Percentiles rank a stretch among this genome's conserved stretches.
Conservation (phyloP, 352 stramenopile species). For the Globisporangium emineosum region DNA sequence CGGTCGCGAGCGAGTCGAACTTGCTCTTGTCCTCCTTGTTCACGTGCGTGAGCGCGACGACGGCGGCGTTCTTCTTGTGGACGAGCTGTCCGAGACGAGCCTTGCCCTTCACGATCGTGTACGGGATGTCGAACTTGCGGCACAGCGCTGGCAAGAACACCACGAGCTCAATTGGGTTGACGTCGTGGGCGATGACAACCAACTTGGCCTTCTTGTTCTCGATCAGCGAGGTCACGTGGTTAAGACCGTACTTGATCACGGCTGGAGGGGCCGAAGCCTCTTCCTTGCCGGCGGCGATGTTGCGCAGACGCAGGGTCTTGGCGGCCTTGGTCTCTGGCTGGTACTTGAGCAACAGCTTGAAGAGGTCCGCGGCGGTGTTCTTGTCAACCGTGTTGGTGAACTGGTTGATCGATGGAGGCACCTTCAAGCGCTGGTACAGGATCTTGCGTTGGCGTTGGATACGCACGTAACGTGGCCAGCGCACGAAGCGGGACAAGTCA, state of each 20-base stretch:
- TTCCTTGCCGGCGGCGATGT: slow-evolving; percentile 93
- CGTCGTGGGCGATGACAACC: slow-evolving; percentile 99
- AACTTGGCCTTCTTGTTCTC: slow-evolving; percentile 99
- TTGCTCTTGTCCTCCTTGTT: slow-evolving; percentile 98
- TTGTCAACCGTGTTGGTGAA: slow-evolving; percentile 98
- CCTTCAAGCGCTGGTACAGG: slow-evolving; percentile 98
- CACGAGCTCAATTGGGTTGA: slow-evolving; percentile 98
- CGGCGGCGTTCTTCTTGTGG: slow-evolving; percentile 98
- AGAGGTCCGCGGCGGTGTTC: slow-evolving; percentile 97
- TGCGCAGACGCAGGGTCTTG: slow-evolving; percentile 97
- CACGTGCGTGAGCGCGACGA: slow-evolving; percentile 95
- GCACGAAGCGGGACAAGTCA: slow-evolving; percentile 98
- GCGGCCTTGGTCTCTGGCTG: slow-evolving; percentile 97
- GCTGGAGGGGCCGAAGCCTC: slow-evolving; percentile 84
- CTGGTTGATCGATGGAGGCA: slow-evolving; percentile 98
- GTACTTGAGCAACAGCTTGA: slow-evolving; percentile 99
- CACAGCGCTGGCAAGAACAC: slow-evolving; percentile 97
- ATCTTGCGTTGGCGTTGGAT: slow-evolving; percentile 99
- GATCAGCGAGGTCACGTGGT: slow-evolving; percentile 98
- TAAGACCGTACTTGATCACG: slow-evolving; percentile 98
- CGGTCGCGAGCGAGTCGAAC: slow-evolving; percentile 91
- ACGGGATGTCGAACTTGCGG: slow-evolving; percentile 99
- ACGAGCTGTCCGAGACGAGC: slow-evolving; percentile 97
- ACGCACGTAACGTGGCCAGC: slow-evolving; percentile 98
- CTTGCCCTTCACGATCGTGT: slow-evolving; percentile 99